Percentiles rank a stretch among this genome's conserved stretches.
phyloP scores from a whole-genome alignment of 352 stramenopile genomes.

The Globisporangium yorkense region DNA sequence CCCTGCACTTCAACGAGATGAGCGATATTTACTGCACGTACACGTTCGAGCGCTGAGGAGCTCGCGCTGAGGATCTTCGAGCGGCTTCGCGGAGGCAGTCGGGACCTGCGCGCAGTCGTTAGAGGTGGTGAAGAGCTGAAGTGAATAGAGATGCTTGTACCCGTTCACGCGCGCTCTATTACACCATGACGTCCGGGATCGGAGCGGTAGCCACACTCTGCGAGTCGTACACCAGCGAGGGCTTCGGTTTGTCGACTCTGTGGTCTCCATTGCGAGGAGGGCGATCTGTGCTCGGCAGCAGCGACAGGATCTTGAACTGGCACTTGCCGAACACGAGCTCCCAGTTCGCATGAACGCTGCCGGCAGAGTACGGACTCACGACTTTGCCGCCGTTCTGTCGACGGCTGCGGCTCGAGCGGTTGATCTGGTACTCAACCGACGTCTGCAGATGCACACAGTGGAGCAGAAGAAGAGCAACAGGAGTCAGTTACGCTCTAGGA shows the following conservation, averaged over 20 bases:
- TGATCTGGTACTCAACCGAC: conserved; percentile 79
- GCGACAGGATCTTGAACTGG: conserved; percentile 45
- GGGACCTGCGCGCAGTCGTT: too few species aligned
- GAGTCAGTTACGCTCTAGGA: background rate
- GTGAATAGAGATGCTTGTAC: background rate
- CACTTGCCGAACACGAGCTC: conserved; percentile 69
- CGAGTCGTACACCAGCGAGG: conserved; percentile 1
- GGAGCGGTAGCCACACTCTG: background rate
- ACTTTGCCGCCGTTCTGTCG: conserved; percentile 42
- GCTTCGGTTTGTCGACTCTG: background rate
- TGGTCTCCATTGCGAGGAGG: conserved; percentile 14
- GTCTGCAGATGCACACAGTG: conserved; percentile 32
- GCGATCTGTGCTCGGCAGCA: conserved; percentile 50
- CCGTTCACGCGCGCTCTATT: background rate
- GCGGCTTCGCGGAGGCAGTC: background rate
- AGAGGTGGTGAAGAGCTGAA: too few species aligned
- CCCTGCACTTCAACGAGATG: conserved; percentile 89
- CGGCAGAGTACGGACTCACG: conserved; percentile 56
- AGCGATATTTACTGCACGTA: conserved; percentile 86
- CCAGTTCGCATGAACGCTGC: conserved; percentile 70
- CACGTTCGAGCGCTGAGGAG: conserved; percentile 51
- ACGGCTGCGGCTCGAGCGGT: conserved; percentile 46
- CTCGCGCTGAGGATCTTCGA: conserved; percentile 10
- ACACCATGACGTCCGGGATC: conserved; percentile 1
- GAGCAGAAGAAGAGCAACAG: conserved; percentile 1